These are phyloP conservation scores for Drechslera avenae DNA, from an alignment of 2,329 filamentous ascomycete species.

Conservation along the genomic window DNA sequence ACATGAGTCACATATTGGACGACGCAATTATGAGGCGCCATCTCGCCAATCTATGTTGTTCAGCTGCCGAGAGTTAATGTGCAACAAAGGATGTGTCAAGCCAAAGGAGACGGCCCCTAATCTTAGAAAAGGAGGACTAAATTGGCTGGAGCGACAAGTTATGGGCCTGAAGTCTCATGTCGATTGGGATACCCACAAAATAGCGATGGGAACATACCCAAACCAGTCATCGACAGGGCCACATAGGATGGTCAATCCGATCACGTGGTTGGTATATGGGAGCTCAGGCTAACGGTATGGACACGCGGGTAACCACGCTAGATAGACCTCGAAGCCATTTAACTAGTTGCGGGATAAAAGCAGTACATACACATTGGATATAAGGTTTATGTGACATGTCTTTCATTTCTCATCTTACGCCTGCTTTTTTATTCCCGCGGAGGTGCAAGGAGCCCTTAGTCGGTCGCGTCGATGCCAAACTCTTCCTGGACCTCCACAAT, in stretches of 20 bases:
- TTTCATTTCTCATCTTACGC: neutral
- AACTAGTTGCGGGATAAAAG: neutral
- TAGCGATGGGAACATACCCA: no score
- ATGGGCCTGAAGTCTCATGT: neutral
- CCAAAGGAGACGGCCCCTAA: neutral
- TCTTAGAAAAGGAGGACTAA: neutral
- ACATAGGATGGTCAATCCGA: no score
- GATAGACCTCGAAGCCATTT: neutral
- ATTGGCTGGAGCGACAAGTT: neutral
- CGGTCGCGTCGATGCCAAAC: slow-evolving; percentile 52
- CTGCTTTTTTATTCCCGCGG: neutral
- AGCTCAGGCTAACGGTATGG: neutral
- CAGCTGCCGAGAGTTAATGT: no score
- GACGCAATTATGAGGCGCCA: no score
- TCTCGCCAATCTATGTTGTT: no score
- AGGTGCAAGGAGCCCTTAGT: slow-evolving; percentile 36
- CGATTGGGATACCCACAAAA: no score
- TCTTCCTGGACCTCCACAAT: slow-evolving; percentile 57
- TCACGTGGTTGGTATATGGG: neutral
- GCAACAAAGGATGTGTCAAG: neutral
- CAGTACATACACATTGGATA: neutral
- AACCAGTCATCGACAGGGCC: no score
- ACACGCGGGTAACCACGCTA: neutral
- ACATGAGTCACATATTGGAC: no score
- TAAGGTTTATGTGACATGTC: slow-evolving; percentile 1